Conservation (phyloP, 1,284 basidiomycete species). For the Ustilago sp. region DNA sequence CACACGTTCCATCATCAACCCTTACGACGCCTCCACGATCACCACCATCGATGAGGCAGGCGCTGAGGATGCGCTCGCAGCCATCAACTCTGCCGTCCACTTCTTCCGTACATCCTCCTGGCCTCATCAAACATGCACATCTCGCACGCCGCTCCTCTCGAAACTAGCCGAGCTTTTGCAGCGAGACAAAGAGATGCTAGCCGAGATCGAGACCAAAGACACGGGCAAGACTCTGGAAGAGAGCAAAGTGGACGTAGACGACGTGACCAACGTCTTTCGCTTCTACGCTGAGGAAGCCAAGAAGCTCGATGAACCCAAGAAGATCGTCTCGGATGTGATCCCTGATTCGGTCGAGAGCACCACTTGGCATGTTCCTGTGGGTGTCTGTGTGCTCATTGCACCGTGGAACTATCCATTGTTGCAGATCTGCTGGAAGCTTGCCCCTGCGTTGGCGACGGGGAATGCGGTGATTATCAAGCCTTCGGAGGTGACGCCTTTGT, state of each 20-base stretch:
- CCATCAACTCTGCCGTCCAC: constrained; percentile 53
- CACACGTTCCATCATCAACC: constrained; percentile 64
- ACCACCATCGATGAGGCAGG: constrained; percentile 64
- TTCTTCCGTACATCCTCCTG: constrained; percentile 63
- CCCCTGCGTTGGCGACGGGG: constrained; percentile 67
- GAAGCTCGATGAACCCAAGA: constrained; percentile 60
- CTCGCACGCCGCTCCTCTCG: constrained; percentile 51
- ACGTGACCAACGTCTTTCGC: constrained; percentile 67
- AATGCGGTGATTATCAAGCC: constrained; percentile 69
- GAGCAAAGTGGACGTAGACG: constrained; percentile 66
- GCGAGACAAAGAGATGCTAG: constrained; percentile 57
- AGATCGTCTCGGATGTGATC: constrained; percentile 56
- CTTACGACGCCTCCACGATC: constrained; percentile 58
- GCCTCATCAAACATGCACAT: constrained; percentile 50
- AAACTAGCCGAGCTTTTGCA: constrained; percentile 65
- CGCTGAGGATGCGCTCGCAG: constrained; percentile 58
- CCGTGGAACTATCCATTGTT: constrained; percentile 69
- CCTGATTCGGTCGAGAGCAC: constrained; percentile 61
- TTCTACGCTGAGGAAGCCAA: constrained; percentile 67
- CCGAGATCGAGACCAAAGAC: constrained; percentile 65
- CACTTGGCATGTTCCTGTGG: constrained; percentile 65
- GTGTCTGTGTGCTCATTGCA: constrained; percentile 68
- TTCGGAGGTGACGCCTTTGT: constrained; percentile 69
- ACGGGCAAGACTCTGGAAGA: constrained; percentile 68
- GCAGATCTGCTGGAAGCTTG: constrained; percentile 69